A percentile compares a stretch with the other conserved stretches of the same genome.
Conservation (phyloP, 768 basidiomycete genomes). For the Suillus fuscotomentosus region DNA sequence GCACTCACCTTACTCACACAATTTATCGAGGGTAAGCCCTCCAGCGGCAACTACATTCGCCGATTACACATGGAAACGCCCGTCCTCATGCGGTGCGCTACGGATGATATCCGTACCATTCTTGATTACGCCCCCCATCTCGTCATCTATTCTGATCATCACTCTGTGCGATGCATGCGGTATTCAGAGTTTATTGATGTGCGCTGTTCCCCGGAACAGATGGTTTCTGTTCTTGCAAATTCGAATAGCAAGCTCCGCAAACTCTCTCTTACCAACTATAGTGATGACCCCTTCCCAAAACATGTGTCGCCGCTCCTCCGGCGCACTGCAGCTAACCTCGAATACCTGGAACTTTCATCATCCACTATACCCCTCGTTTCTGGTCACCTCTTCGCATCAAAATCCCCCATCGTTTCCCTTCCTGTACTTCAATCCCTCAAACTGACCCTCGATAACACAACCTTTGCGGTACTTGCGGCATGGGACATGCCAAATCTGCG, state of each 20-base stretch:
- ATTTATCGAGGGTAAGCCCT: slow-evolving; percentile 35
- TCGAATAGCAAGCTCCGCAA: slow-evolving; percentile 52
- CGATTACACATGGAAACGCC: slow-evolving; percentile 72
- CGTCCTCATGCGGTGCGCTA: slow-evolving; percentile 58
- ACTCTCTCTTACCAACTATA: slow-evolving; percentile 74
- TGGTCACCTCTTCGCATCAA: slow-evolving; percentile 20
- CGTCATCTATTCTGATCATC: slow-evolving; percentile 61
- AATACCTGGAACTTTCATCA: slow-evolving; percentile 68
- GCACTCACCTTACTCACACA: slow-evolving; percentile 44
- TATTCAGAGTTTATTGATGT: slow-evolving; percentile 44
- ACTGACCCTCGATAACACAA: slow-evolving; percentile 68
- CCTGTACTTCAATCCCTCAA: slow-evolving; percentile 69
- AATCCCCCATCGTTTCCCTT: slow-evolving; percentile 35
- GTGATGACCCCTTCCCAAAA: slow-evolving; percentile 55
- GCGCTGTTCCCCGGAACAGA: slow-evolving; percentile 50
- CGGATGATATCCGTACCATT: slow-evolving; percentile 66
- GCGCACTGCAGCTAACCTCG: slow-evolving; percentile 51
- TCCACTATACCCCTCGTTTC: slow-evolving; percentile 46
- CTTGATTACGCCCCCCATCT: slow-evolving; percentile 62
- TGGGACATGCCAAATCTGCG: slow-evolving; percentile 66
- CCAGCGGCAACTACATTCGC: slow-evolving; percentile 52
- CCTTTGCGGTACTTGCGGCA: slow-evolving; percentile 60
- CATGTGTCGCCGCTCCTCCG: slow-evolving; percentile 54
- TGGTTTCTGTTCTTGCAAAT: slow-evolving; percentile 58
- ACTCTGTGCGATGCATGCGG: slow-evolving; percentile 57